phyloP scores from a whole-genome alignment of 2,329 filamentous ascomycete species.

The Colletotrichum filicis region DNA sequence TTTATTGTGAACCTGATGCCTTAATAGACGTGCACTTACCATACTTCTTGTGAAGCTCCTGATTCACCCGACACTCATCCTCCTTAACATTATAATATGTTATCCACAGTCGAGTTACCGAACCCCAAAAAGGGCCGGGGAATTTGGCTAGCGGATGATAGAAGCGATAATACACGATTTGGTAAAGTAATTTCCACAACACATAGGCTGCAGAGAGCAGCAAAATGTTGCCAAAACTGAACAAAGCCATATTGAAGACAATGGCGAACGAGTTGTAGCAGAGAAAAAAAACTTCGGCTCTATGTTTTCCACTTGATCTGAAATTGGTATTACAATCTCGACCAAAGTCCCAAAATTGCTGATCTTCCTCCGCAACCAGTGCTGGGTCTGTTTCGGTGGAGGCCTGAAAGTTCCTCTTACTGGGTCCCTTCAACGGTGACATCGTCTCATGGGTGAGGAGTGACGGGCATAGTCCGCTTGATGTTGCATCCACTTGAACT shows the following conservation, averaged over 20 bases:
- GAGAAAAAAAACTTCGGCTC: neutral
- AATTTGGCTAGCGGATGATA: conserved; percentile 64
- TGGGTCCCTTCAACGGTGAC: neutral
- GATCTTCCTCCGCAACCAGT: neutral
- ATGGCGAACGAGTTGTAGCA: neutral
- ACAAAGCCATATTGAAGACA: neutral
- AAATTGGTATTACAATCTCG: neutral
- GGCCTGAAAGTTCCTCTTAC: neutral
- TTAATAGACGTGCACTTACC: conserved; percentile 43
- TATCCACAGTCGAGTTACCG: conserved; percentile 64
- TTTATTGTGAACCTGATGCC: no score
- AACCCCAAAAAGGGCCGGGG: conserved; percentile 65
- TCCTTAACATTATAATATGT: conserved; percentile 60
- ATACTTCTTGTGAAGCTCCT: conserved; percentile 58
- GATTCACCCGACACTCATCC: conserved; percentile 54
- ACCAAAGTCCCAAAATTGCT: neutral
- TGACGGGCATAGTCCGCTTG: neutral
- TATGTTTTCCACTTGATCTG: neutral
- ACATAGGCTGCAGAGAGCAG: conserved; percentile 47
- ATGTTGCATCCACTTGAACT: no score
- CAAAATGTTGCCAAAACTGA: conserved; percentile 42
- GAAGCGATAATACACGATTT: conserved; percentile 60
- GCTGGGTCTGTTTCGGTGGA: neutral
- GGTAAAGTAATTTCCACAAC: conserved; percentile 49
- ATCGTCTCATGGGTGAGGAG: neutral